A percentile compares a stretch with the other conserved stretches of the same genome.
Conservation (phyloP, 2,329 filamentous ascomycete species). For the Diplocarpon rosae region DNA sequence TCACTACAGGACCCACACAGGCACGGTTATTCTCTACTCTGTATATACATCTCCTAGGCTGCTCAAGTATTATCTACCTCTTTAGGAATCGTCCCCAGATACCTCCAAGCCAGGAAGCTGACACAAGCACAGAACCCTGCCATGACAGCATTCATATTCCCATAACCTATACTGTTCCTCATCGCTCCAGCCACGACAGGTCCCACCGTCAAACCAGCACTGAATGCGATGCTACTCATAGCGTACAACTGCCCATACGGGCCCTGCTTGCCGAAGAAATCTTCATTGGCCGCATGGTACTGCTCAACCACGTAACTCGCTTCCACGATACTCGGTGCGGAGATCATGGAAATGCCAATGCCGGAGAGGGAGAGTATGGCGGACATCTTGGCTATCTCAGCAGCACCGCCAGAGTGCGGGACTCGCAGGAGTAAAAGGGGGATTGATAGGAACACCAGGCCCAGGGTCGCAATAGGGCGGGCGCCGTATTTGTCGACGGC, state of each 20-base stretch:
- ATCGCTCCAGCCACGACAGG: constrained; percentile 44
- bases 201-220: constrained; percentile 46
- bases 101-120: constrained; percentile 15
- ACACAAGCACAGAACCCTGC: constrained; percentile 17
- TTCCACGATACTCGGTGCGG: constrained; percentile 45
- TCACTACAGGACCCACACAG: too few relatives aligned
- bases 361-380: constrained; percentile 37
- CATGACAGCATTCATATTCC: constrained; percentile 36
- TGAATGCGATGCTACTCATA: constrained; percentile 52
- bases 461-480: constrained; percentile 26
- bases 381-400: constrained; percentile 35
- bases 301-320: constrained; percentile 42
- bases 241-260: constrained; percentile 58
- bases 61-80: not conserved
- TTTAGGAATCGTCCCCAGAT: constrained; percentile 12
- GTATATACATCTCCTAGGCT: not conserved
- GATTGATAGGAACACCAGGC: constrained; percentile 18
- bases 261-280: constrained; percentile 42
- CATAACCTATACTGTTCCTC: constrained; percentile 42
- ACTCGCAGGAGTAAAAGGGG: constrained; percentile 32
- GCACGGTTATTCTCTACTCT: not conserved
- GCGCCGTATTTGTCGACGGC: constrained; percentile 30
- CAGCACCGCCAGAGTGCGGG: constrained; percentile 29
- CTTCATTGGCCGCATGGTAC: constrained; percentile 43
- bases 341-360: constrained; percentile 41